Percentiles rank a stretch among this genome's conserved stretches.
These are phyloP conservation scores for Punctularia strigosozonata DNA, from an alignment of 768 basidiomycete species.

Conservation along the genomic window DNA sequence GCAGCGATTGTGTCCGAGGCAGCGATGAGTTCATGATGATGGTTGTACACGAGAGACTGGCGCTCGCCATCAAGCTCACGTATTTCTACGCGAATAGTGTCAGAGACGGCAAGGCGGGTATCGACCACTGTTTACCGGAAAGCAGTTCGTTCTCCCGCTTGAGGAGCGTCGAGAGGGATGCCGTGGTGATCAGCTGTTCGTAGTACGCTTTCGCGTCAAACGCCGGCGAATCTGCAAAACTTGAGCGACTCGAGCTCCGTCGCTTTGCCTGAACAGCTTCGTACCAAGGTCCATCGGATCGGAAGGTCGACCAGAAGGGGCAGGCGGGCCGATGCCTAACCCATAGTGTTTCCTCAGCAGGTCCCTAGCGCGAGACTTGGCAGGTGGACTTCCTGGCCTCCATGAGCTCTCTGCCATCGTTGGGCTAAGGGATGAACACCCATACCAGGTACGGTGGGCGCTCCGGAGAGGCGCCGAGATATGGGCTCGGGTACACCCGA, in stretches of 20 bases:
- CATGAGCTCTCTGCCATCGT: too few species aligned
- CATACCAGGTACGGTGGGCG: too few species aligned
- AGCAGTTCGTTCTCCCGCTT: conserved; percentile 78
- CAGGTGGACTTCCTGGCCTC: too few species aligned
- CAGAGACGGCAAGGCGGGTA: background rate
- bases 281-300: conserved; percentile 79
- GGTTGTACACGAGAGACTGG: conserved; percentile 88
- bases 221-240: conserved; percentile 70
- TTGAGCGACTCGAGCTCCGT: too few species aligned
- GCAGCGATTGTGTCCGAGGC: conserved; percentile 87
- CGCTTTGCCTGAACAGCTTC: conserved; percentile 10
- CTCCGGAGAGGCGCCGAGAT: too few species aligned
- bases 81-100: conserved; percentile 46
- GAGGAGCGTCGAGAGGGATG: conserved; percentile 59
- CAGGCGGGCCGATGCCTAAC: conserved; percentile 62
- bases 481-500: too few species aligned
- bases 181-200: conserved; percentile 74
- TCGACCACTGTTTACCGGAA: conserved; percentile 31
- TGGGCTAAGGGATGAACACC: too few species aligned
- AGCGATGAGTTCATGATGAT: conserved; percentile 90
- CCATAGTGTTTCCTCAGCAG: conserved; percentile 82
- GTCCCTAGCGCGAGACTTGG: conserved; percentile 66
- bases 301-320: conserved; percentile 38
- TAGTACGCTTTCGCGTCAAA: conserved; percentile 83
- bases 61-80: conserved; percentile 78